These are phyloP conservation scores for Thecamonas trahens DNA, from an alignment of 78 protist species.

Conservation along the genomic window DNA sequence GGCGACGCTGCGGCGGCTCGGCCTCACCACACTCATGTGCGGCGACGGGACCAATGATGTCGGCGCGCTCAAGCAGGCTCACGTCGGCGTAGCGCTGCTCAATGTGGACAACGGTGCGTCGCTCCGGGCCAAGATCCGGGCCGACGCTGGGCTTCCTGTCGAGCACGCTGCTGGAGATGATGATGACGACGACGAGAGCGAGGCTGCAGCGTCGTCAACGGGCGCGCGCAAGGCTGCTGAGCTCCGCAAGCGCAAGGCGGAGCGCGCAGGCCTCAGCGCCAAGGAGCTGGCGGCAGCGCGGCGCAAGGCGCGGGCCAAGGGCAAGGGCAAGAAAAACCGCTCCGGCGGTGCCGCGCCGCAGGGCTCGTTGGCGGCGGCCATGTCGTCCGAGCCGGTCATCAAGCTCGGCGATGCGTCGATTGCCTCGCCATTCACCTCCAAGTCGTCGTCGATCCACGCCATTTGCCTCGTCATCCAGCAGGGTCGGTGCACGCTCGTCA, in stretches of 20 bases:
- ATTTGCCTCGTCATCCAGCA: conserved; percentile 60
- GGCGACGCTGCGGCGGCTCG: conserved; percentile 32
- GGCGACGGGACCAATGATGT: conserved; percentile 99
- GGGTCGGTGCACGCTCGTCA: conserved; percentile 90
- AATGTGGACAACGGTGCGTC: background rate
- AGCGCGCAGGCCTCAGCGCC: too few species aligned
- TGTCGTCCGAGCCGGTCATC: conserved; percentile 37
- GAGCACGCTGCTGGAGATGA: too few species aligned
- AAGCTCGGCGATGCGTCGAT: conserved; percentile 92
- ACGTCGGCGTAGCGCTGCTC: conserved; percentile 84
- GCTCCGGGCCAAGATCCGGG: background rate
- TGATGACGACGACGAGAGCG: too few species aligned
- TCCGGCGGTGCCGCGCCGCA: background rate
- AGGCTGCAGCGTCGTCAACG: too few species aligned
- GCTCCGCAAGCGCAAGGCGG: too few species aligned
- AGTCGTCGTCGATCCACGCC: conserved; percentile 24
- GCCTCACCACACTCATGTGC: conserved; percentile 87
- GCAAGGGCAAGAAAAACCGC: background rate
- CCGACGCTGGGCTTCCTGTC: too few species aligned
- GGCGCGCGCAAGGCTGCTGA: too few species aligned
- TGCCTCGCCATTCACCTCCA: conserved; percentile 97
- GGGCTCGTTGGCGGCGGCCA: background rate
- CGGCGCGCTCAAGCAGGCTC: conserved; percentile 98
- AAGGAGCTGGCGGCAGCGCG: background rate
- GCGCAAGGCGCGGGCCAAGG: background rate